A percentile compares a stretch with the other conserved stretches of the same genome.
phyloP scores from a whole-genome alignment of 352 stramenopile species.

The Globisporangium splendens region DNA sequence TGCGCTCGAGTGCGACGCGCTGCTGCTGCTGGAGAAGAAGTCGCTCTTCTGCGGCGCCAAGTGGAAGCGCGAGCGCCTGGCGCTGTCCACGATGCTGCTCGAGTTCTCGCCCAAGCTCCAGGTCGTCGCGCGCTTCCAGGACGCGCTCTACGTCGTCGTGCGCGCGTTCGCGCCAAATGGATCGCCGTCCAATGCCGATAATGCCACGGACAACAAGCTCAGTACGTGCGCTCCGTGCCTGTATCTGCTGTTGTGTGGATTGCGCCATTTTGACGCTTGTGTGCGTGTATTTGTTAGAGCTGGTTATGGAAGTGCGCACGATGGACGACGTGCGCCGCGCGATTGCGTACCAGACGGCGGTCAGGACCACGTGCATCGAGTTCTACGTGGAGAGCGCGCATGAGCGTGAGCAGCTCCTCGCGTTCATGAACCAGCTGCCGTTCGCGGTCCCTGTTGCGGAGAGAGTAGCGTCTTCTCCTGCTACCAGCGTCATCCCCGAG shows the following conservation, averaged over 20 bases:
- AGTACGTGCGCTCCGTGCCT: slow-evolving; percentile 10
- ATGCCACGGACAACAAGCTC: slow-evolving; percentile 2
- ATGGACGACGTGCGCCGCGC: slow-evolving; percentile 35
- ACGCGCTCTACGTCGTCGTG: slow-evolving; percentile 23
- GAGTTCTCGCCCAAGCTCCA: slow-evolving; percentile 31
- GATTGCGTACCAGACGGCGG: slow-evolving; percentile 44
- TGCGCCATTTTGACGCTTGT: not conserved
- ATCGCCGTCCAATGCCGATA: not conserved
- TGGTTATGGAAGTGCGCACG: slow-evolving; percentile 35
- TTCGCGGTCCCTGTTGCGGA: slow-evolving; percentile 5
- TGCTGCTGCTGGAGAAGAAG: slow-evolving; percentile 33
- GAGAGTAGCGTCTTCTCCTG: not conserved
- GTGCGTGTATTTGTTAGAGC: slow-evolving; percentile 2
- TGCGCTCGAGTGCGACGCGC: slow-evolving; percentile 20
- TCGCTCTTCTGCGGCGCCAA: slow-evolving; percentile 35
- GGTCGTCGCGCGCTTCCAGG: slow-evolving; percentile 27
- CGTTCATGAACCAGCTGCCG: slow-evolving; percentile 9
- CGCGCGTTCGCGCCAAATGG: slow-evolving; percentile 1
- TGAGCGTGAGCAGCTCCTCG: slow-evolving; percentile 21
- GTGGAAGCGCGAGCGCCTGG: slow-evolving; percentile 21
- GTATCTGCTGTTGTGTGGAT: not conserved
- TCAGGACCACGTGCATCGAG: slow-evolving; percentile 26
- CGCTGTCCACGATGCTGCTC: slow-evolving; percentile 20
- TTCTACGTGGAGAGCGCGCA: slow-evolving; percentile 36
- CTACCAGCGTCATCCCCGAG: not conserved